A percentile compares a stretch with the other conserved stretches of the same genome.
These are phyloP conservation scores for Mortierella antarctica DNA, from an alignment of 192 early-diverging fungal genomes.

Conservation along the genomic window DNA sequence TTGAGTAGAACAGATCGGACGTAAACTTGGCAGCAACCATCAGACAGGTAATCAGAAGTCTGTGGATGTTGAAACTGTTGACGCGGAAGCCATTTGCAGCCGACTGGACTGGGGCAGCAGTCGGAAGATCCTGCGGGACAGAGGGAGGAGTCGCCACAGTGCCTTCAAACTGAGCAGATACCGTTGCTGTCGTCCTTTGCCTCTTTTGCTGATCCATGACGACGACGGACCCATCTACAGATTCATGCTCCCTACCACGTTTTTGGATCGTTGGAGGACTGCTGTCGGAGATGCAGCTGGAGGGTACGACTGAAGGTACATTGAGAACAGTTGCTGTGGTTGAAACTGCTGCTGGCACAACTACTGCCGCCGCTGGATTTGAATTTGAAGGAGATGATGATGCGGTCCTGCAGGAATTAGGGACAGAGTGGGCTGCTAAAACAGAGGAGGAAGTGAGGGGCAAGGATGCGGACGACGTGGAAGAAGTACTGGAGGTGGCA, in stretches of 20 bases:
- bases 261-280: constrained; percentile 33
- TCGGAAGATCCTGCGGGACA: background rate
- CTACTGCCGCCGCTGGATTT: no score
- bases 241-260: constrained; percentile 34
- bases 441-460: background rate
- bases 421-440: background rate
- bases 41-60: constrained; percentile 74
- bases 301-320: no score
- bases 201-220: background rate
- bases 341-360: background rate
- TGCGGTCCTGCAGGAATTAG: background rate
- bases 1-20: constrained; percentile 80
- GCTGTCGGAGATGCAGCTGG: constrained; percentile 25
- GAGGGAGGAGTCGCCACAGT: background rate
- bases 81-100: constrained; percentile 55
- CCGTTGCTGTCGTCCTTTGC: background rate
- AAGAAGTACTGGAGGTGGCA: background rate
- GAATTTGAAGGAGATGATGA: no score
- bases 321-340: no score
- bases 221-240: background rate
- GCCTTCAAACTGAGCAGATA: background rate
- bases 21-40: constrained; percentile 81
- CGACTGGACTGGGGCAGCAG: background rate
- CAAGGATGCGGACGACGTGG: constrained; percentile 9
- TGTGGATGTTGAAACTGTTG: constrained; percentile 76